These are phyloP conservation scores for Boletus rubroflammeus DNA, from an alignment of 768 basidiomycete species.

Conservation along the genomic window DNA sequence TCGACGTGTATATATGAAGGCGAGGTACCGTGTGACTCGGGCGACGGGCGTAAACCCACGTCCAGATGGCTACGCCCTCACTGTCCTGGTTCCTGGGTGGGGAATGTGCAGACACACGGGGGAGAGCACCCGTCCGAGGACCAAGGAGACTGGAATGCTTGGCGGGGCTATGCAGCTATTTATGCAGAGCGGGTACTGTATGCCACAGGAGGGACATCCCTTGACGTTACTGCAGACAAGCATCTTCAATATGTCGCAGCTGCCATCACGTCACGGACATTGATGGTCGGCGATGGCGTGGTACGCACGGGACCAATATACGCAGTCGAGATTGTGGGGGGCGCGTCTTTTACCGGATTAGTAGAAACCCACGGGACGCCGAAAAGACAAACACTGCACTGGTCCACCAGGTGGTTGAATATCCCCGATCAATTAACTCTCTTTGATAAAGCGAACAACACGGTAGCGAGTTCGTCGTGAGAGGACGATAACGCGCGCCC, in stretches of 20 bases:
- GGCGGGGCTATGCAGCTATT: neutral
- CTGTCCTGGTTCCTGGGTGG: neutral
- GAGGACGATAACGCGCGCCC: neutral
- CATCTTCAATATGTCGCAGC: neutral
- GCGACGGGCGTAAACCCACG: too few species aligned
- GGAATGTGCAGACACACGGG: neutral
- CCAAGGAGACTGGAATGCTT: neutral
- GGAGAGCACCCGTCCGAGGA: neutral
- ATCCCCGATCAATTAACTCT: neutral
- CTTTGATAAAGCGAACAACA: neutral
- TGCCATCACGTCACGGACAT: neutral
- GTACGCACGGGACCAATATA: neutral
- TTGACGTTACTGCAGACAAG: neutral
- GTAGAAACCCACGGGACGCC: neutral
- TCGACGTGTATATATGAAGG: neutral
- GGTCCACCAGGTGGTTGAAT: neutral
- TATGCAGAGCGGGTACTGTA: neutral
- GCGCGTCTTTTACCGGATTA: neutral
- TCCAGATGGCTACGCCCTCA: neutral
- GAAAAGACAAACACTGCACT: neutral
- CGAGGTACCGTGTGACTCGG: neutral
- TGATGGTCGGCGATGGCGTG: too few species aligned
- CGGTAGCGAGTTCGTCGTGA: neutral
- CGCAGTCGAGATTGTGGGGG: too few species aligned
- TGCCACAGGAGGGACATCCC: neutral